Conservation (phyloP, 768 basidiomycete species). For the Rhodotorula babjevae region DNA sequence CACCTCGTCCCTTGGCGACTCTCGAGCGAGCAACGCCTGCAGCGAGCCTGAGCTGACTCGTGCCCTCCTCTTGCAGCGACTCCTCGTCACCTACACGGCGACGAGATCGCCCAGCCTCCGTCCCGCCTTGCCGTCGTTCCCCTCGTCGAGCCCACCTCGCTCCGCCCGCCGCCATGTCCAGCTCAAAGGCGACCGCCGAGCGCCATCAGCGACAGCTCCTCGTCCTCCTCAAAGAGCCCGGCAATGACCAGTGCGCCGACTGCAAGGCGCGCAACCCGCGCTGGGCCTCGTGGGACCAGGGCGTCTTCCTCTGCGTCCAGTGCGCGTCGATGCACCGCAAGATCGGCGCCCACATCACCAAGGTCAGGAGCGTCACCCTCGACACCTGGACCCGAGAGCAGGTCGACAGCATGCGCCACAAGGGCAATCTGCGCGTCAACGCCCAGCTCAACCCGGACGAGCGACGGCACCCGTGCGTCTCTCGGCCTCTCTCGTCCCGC, state of each 20-base stretch:
- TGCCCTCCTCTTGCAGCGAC: no score
- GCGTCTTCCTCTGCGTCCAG: conserved; percentile 79
- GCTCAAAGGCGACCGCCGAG: conserved; percentile 19
- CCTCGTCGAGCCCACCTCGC: background rate
- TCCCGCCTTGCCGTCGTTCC: no score
- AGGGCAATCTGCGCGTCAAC: conserved; percentile 79
- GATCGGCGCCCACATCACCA: conserved; percentile 85
- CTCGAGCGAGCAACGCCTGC: no score
- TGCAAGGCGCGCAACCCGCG: conserved; percentile 71
- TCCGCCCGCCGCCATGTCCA: conserved; percentile 3
- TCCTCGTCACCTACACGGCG: no score
- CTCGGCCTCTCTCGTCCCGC: no score
- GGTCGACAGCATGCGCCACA: conserved; percentile 72
- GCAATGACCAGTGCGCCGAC: conserved; percentile 88
- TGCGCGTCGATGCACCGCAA: conserved; percentile 92
- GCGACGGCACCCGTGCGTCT: conserved; percentile 57
- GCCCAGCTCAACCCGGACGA: conserved; percentile 77
- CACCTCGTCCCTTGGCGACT: no score
- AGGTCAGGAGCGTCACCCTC: conserved; percentile 91
- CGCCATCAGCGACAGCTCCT: conserved; percentile 56
- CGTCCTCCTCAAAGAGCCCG: conserved; percentile 66
- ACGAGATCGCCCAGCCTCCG: no score
- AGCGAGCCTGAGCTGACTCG: no score
- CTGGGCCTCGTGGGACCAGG: conserved; percentile 85
- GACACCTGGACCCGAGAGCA: conserved; percentile 86